Evolutionary conservation across 305 asterid species (phyloP).

Genomic region (Solanum hybrid): DNA sequence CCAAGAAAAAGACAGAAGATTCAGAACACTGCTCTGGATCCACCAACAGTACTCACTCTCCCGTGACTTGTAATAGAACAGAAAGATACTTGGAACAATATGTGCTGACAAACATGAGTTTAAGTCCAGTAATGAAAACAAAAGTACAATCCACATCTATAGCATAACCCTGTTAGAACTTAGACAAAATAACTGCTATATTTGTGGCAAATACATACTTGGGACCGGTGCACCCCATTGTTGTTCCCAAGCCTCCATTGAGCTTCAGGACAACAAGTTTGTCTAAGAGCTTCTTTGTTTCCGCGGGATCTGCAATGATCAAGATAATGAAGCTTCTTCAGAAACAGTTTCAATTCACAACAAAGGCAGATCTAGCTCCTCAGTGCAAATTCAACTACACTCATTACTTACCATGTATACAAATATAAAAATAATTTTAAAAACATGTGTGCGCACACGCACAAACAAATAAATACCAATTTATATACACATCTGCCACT

Average conservation of each 20-base stretch:
- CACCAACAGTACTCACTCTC: not conserved
- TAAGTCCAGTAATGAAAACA: not conserved
- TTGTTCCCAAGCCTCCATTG: conserved; percentile 87
- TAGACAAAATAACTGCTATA: not conserved
- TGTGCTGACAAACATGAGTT: not conserved
- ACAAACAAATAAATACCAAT: not conserved
- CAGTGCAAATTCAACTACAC: not conserved
- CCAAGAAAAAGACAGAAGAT: not conserved
- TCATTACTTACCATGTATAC: not conserved
- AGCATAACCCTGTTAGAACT: not conserved
- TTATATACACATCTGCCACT: not conserved
- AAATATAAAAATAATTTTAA: not conserved
- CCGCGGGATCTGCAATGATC: conserved; percentile 38
- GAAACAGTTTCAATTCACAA: not conserved
- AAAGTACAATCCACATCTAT: not conserved
- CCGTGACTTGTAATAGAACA: not conserved
- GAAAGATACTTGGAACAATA: not conserved
- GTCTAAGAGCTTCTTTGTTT: conserved; percentile 54
- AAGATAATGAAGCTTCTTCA: not conserved
- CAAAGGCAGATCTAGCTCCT: not conserved
- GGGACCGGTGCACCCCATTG: conserved; percentile 90
- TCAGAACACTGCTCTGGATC: not conserved
- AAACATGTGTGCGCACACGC: not conserved
- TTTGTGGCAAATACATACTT: conserved; percentile 32
- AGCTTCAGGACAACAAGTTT: conserved; percentile 79